These are phyloP conservation scores for Hemisphaericaspora xylofermentans DNA, from an alignment of 1,139 yeast genomes.

Conservation along the genomic window DNA sequence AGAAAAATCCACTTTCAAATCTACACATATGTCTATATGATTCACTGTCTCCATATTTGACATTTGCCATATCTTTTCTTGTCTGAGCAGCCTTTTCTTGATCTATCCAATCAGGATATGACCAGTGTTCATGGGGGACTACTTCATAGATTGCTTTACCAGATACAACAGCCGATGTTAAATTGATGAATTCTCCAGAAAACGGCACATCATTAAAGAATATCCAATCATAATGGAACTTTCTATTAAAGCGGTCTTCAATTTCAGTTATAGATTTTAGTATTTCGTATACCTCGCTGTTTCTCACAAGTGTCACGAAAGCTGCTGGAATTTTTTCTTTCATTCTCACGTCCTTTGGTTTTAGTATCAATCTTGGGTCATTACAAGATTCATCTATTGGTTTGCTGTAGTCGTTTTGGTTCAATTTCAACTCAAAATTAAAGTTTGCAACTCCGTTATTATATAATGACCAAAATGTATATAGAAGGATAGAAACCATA, in stretches of 20 bases:
- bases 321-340: constrained; percentile 52
- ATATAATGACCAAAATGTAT: not conserved
- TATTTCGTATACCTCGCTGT: constrained; percentile 63
- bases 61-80: constrained; percentile 45
- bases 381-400: not conserved
- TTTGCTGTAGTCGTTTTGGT: not conserved
- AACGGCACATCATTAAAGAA: constrained; percentile 69
- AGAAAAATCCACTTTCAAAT: constrained; percentile 67
- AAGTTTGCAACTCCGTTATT: not conserved
- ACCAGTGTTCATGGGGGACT: constrained; percentile 69
- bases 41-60: constrained; percentile 54
- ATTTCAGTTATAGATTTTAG: constrained; percentile 63
- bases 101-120: constrained; percentile 72
- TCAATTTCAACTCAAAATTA: not conserved
- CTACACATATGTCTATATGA: constrained; percentile 79
- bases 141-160: constrained; percentile 64
- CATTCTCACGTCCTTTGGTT: not conserved
- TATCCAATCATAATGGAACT: constrained; percentile 77
- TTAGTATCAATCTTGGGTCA: not conserved
- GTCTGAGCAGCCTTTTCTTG: constrained; percentile 50
- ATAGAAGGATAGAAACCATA: not conserved
- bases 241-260: constrained; percentile 70
- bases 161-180: constrained; percentile 48
- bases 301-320: constrained; percentile 59
- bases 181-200: constrained; percentile 52